Base-by-base conservation (phyloP, 345 rosid genomes). In the Citrus reticulata region DNA sequence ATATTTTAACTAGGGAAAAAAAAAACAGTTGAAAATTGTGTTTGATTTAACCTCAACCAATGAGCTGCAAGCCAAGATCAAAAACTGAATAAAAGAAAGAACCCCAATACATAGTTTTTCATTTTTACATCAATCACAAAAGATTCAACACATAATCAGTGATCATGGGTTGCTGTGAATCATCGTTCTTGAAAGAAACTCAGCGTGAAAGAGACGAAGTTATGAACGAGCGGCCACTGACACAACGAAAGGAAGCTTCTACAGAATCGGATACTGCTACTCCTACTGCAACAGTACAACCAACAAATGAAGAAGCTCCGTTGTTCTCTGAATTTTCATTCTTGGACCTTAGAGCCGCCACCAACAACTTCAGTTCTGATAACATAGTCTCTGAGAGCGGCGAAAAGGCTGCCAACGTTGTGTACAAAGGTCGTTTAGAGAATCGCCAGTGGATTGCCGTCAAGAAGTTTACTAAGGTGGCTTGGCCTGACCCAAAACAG, bases 401-500 rank as follows among this genome's bases (percentile, higher is more conserved):
- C 30, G 93, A 86, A 25, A 86, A 86, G 39, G 86, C 86, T 10
- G 76, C 85, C 7, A 90, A 93, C 86, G 74, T 87, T 81, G 95
- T 93, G 58, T 93, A 88, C 72, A 93, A 89, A 68, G 97, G 97
- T 32, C 85, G 91, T 60, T 86, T 91, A 68, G 90, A 87, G 69
- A 91, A 90, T 83, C 85, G 87, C 78, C 84, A 86, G 6, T 89
- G 97, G 97, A 91, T 93, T 90, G 92, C 95, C 24, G 93, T 93
- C 42, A 93, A 93, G 86, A 93, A 93, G 91, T 91, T 93, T 27
- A 81, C 89, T 4, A 91, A 89, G 90, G 84, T 82, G 87, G 95
- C 97, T 39, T 93, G 97, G 97, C 93, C 95, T 72, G 93, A 93
- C 78, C 89, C 93, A 70, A 85, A 88, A 81, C 95, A 90, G 83